Evolutionary conservation across 108 stramenopile genomes (phyloP).

Genomic region (Nitzschia putrida): DNA sequence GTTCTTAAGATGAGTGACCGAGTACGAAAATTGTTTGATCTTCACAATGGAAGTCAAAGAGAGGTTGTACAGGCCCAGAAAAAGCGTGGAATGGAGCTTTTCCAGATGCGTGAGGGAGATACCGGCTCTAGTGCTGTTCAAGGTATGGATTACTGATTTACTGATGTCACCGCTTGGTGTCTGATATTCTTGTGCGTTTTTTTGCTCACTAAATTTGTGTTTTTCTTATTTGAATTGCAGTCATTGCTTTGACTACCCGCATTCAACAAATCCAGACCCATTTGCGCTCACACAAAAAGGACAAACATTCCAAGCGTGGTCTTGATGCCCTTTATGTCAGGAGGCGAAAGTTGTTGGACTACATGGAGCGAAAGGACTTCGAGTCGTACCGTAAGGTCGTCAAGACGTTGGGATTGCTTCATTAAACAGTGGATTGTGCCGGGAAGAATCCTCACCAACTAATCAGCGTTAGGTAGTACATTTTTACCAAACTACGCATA

Average conservation of each 20-base stretch:
- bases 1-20: conserved; percentile 65
- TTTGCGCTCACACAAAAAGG: conserved; percentile 77
- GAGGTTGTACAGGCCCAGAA: conserved; percentile 83
- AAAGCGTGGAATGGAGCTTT: conserved; percentile 82
- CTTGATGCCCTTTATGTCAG: conserved; percentile 78
- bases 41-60: conserved; percentile 75
- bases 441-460: conserved; percentile 60
- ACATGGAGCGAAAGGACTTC: conserved; percentile 90
- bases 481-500: conserved; percentile 65
- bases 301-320: conserved; percentile 81
- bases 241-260: conserved; percentile 80
- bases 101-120: conserved; percentile 84
- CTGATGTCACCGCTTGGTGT: too few species aligned
- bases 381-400: conserved; percentile 81
- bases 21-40: conserved; percentile 69
- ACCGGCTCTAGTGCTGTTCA: conserved; percentile 71
- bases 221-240: conserved; percentile 13
- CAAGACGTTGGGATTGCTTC: conserved; percentile 80
- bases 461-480: conserved; percentile 79
- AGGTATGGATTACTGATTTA: conserved; percentile 19
- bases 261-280: conserved; percentile 90
- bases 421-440: conserved; percentile 29
- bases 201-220: not conserved
- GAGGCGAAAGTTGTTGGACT: conserved; percentile 88
- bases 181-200: not conserved